These are phyloP conservation scores for Candolleomyces aberdarensis DNA, from an alignment of 768 basidiomycete genomes.

Conservation along the genomic window DNA sequence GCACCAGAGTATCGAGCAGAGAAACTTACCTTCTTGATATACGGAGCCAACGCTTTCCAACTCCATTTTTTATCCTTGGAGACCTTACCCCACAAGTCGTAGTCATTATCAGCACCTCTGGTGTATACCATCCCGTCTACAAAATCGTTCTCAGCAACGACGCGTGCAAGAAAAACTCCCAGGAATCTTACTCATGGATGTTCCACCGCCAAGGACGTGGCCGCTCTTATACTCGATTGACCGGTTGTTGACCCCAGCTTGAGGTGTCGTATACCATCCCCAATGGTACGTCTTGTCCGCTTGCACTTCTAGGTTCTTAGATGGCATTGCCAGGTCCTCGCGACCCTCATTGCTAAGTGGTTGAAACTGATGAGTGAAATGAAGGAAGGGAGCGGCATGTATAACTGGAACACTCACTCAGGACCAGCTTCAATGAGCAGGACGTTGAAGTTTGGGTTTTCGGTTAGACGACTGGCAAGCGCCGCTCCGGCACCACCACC, in stretches of 20 bases:
- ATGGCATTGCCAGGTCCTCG: constrained; percentile 1
- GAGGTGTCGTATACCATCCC: constrained; percentile 27
- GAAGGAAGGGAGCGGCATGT: background rate
- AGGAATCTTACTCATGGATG: constrained; percentile 15
- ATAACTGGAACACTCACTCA: background rate
- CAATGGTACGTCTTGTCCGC: constrained; percentile 20
- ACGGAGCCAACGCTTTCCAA: constrained; percentile 30
- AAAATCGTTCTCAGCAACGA: background rate
- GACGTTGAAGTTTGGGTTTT: constrained; percentile 8
- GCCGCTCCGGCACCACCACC: constrained; percentile 7
- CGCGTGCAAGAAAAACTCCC: background rate
- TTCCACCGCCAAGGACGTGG: constrained; percentile 28
- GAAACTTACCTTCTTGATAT: constrained; percentile 20
- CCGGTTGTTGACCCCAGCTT: constrained; percentile 18
- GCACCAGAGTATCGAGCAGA: too few species aligned
- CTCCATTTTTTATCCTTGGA: constrained; percentile 25
- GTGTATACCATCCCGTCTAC: constrained; percentile 29
- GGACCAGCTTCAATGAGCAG: constrained; percentile 15
- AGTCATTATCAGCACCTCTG: constrained; percentile 30
- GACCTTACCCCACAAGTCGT: constrained; percentile 27
- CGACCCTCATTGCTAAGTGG: background rate
- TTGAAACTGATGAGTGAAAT: background rate
- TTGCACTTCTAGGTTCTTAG: constrained; percentile 1
- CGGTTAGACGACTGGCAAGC: constrained; percentile 6
- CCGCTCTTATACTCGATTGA: constrained; percentile 20